A percentile compares a stretch with the other conserved stretches of the same genome.
Evolutionary conservation across 2,329 filamentous ascomycete species (phyloP).

Genomic region (Phyllosticta citrichinensis): DNA sequence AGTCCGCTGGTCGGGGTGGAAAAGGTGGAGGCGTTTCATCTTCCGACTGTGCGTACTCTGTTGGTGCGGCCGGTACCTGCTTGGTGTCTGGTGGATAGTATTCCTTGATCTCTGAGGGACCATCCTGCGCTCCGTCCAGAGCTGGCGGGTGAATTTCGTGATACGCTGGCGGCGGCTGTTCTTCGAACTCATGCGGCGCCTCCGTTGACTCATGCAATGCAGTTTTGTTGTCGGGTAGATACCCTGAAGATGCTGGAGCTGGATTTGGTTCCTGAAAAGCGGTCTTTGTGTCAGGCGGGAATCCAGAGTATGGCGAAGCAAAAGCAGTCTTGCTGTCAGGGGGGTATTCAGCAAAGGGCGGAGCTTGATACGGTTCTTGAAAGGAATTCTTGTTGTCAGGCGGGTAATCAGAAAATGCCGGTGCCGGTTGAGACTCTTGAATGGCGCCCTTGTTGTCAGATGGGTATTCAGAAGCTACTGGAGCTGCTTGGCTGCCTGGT

Average conservation of each 20-base stretch:
- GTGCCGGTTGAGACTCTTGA: neutral
- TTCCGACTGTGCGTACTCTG: neutral
- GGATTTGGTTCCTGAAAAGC: neutral
- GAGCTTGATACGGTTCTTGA: neutral
- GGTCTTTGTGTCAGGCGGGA: no score
- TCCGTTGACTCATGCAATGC: neutral
- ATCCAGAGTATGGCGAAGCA: no score
- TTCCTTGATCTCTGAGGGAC: neutral
- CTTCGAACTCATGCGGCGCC: neutral
- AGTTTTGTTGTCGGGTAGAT: neutral
- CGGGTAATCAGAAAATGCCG: neutral
- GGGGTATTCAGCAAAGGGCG: neutral
- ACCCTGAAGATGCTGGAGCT: neutral
- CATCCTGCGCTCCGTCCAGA: neutral
- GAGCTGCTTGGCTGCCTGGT: neutral
- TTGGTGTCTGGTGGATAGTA: neutral
- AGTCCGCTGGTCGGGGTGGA: slow-evolving; percentile 4
- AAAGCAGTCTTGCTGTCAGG: neutral
- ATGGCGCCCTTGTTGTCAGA: no score
- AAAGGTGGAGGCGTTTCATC: slow-evolving; percentile 1
- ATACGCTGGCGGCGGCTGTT: neutral
- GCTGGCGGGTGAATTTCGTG: neutral
- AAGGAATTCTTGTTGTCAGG: neutral
- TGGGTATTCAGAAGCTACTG: neutral
- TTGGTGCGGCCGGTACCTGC: neutral